phyloP scores from a whole-genome alignment of 495 filamentous ascomycete species.

The Penicillium nucicola region DNA sequence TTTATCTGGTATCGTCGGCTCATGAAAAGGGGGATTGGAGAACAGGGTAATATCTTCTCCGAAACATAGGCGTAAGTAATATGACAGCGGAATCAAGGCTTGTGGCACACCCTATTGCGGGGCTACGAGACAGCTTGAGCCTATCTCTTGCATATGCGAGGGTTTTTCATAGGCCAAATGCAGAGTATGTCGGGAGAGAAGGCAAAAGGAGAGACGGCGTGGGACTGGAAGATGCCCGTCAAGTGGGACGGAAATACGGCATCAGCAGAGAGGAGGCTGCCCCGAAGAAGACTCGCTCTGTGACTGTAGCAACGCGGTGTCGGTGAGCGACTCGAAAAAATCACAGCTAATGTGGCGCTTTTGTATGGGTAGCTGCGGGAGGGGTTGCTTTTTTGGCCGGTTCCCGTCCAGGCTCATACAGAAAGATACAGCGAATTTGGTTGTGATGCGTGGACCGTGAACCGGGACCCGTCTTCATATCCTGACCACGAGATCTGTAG shows the following conservation, averaged over 20 bases:
- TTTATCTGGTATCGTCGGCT: conserved; percentile 20
- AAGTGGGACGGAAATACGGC: conserved; percentile 1
- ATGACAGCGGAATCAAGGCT: too few relatives aligned
- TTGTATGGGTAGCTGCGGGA: neutral
- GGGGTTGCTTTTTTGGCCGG: neutral
- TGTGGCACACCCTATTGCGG: too few relatives aligned
- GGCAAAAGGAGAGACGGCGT: neutral
- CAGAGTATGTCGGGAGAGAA: neutral
- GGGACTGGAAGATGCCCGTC: neutral
- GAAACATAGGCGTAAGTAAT: neutral
- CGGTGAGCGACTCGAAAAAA: neutral
- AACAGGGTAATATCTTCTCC: neutral
- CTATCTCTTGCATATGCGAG: too few relatives aligned
- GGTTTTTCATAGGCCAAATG: neutral
- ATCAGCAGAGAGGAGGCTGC: neutral
- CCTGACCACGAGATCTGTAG: neutral
- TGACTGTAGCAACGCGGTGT: neutral
- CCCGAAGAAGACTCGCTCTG: neutral
- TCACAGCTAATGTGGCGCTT: neutral
- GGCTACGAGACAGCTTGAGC: too few relatives aligned
- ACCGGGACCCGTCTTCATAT: neutral
- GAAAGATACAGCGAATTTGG: neutral
- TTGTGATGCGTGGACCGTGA: neutral
- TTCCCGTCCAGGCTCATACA: neutral
- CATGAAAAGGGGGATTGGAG: conserved; percentile 5